A percentile compares a stretch with the other conserved stretches of the same genome.
phyloP scores from a whole-genome alignment of 257 asterid species.

The Solanum medicagineum region DNA sequence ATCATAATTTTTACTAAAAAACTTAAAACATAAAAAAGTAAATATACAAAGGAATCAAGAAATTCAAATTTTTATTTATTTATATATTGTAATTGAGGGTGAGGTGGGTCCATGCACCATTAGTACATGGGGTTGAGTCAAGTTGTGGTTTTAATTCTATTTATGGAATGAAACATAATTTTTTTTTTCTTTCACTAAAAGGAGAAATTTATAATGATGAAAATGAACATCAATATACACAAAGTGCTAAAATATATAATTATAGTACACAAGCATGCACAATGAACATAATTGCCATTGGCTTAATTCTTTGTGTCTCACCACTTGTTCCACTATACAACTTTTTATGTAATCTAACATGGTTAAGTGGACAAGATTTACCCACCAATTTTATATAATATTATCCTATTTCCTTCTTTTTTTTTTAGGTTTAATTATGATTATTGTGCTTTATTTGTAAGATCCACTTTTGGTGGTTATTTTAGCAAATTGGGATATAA shows the following conservation, averaged over 20 bases:
- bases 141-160: neutral
- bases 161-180: neutral
- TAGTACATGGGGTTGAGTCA: neutral
- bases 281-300: neutral
- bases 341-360: neutral
- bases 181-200: neutral
- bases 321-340: neutral
- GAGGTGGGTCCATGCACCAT: neutral
- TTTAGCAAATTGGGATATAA: neutral
- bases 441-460: neutral
- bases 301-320: neutral
- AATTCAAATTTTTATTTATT: too few relatives aligned
- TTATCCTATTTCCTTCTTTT: neutral
- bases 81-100: neutral
- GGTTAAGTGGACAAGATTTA: neutral
- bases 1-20: too few relatives aligned
- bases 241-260: neutral
- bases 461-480: neutral
- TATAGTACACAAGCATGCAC: neutral
- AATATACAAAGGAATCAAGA: neutral
- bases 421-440: neutral
- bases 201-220: neutral
- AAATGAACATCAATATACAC: neutral
- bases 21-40: neutral
- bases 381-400: neutral